Percentiles rank a stretch among this genome's conserved stretches.
Evolutionary conservation across 768 basidiomycete species (phyloP).

Genomic region (Amanita thiersii): DNA sequence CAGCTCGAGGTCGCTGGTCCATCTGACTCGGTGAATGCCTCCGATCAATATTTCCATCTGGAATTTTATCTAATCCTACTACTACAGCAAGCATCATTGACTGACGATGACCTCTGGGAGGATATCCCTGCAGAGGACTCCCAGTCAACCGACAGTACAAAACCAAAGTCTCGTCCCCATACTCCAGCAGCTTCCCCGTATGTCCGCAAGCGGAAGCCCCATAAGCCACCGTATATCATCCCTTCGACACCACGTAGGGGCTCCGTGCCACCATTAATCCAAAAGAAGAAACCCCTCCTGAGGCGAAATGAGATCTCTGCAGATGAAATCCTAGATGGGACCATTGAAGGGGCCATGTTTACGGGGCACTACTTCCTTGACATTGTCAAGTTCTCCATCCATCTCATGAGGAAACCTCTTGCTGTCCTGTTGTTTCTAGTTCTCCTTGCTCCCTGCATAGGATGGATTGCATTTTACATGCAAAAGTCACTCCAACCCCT

Average conservation of each 20-base stretch:
- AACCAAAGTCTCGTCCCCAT: background rate
- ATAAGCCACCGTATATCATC: background rate
- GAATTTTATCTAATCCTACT: background rate
- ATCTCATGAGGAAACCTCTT: slow-evolving; percentile 48
- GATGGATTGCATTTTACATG: slow-evolving; percentile 32
- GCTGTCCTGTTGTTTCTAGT: slow-evolving; percentile 43
- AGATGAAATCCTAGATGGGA: slow-evolving; percentile 21
- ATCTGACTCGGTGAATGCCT: no score
- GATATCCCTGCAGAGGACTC: slow-evolving; percentile 14
- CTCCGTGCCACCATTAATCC: slow-evolving; percentile 1
- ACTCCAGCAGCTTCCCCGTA: background rate
- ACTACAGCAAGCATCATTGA: background rate
- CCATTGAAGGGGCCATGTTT: slow-evolving; percentile 22
- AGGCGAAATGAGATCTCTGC: slow-evolving; percentile 12
- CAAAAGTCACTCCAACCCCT: slow-evolving; percentile 45
- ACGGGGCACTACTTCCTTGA: slow-evolving; percentile 35
- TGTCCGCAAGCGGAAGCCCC: slow-evolving; percentile 9
- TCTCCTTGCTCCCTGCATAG: slow-evolving; percentile 37
- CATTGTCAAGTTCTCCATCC: slow-evolving; percentile 37
- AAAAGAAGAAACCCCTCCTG: slow-evolving; percentile 6
- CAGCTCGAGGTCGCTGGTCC: no score
- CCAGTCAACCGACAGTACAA: background rate
- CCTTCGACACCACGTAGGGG: slow-evolving; percentile 4
- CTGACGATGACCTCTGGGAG: slow-evolving; percentile 23
- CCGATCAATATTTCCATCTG: no score